Evolutionary conservation across 352 stramenopile species (phyloP), one percentile per base, ranked within the genome.

Genomic region (Phytopythium helicoides): DNA sequence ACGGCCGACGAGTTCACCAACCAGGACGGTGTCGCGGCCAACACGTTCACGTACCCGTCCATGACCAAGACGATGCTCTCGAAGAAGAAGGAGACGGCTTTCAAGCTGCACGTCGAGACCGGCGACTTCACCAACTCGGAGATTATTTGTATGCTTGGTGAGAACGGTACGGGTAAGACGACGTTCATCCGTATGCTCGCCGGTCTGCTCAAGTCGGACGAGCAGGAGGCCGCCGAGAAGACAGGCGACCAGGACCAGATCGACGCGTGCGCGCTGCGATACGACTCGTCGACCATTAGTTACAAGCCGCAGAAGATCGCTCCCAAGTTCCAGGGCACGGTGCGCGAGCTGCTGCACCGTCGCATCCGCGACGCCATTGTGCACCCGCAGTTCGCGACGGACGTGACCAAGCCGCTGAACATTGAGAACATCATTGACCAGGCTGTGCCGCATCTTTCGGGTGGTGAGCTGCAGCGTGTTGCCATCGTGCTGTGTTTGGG

Each of bases 261-360:
- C 26, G 79, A 87, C 21, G 69, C 86, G 36, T 93, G 81, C 40
- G 74, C 83, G 47, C 64, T 95, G 31, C 83, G 81, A 50, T 95
- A 93, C 65, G 81, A 93, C 58, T 69, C 82, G 47, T 91, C 81
- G 19, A 87, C 84, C 28, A 81, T 97, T 38, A 96, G 89, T 58
- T 99, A 99, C 93, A 99, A 99, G 79, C 97, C 97, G 31, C 98
- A 99, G 81, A 99, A 99, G 81, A 99, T 99, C 68, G 82, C 82
- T 11, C 86, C 86, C 1, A 95, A 94, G 69, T 95, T 95, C 68
- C 81, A 94, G 72, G 97, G 97, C 51, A 99, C 95, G 0, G 97
- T 99, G 41, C 94, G 96, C 44, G 86, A 98, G 63, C 81, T 99
- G 39, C 74, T 99, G 46, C 95, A 99, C 84, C 98, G 98, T 66